These are phyloP conservation scores for Oryza glumipatula DNA, from an alignment of 176 grass and related monocot genomes.

Conservation along the genomic window DNA sequence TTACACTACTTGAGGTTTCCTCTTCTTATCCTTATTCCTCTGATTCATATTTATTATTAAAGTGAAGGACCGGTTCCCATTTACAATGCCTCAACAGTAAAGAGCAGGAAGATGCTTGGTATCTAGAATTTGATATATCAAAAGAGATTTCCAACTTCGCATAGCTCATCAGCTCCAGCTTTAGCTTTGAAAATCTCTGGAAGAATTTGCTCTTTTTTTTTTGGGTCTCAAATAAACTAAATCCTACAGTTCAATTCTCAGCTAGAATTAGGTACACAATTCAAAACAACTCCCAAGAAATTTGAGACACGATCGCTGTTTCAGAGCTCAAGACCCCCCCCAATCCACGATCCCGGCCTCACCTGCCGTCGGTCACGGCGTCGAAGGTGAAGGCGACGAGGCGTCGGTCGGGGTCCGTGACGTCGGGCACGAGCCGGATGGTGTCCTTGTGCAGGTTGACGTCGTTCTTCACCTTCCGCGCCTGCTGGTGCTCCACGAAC, in stretches of 20 bases:
- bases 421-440: constrained; percentile 74
- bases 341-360: not conserved
- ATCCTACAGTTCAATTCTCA: constrained; percentile 3
- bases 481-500: constrained; percentile 75
- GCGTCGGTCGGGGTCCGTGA: constrained; percentile 49
- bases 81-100: not conserved
- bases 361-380: constrained; percentile 80
- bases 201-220: not conserved
- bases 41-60: not conserved
- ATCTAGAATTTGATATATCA: not conserved
- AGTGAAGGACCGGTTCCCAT: not conserved
- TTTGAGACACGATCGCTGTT: not conserved
- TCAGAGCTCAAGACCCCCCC: not conserved
- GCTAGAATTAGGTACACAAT: not conserved
- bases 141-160: constrained; percentile 1
- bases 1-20: not conserved
- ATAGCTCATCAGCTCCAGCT: not conserved
- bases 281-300: constrained; percentile 14
- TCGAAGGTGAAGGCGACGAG: constrained; percentile 94
- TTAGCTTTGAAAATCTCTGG: not conserved
- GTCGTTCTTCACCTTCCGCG: constrained; percentile 86
- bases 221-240: not conserved
- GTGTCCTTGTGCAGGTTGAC: constrained; percentile 91
- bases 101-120: not conserved
- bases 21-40: too few species aligned